Conservation (phyloP, 2,329 filamentous ascomycete genomes). For the Penicillium sp. region DNA sequence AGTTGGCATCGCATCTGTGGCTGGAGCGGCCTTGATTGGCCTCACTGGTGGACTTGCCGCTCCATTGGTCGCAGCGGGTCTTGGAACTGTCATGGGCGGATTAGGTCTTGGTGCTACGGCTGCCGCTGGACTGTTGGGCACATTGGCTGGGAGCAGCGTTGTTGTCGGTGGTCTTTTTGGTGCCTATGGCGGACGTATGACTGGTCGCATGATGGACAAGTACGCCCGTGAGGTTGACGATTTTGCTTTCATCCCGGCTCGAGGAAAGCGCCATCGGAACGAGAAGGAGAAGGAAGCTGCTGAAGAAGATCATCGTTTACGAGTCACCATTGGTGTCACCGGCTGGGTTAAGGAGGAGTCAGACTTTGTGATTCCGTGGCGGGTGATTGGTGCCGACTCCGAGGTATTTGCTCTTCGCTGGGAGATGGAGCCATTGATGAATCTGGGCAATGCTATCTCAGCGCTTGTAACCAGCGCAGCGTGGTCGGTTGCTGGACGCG, state of each 20-base stretch:
- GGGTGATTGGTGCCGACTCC: conserved; percentile 66
- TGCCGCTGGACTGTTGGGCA: conserved; percentile 75
- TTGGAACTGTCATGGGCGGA: conserved; percentile 77
- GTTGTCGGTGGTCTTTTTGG: conserved; percentile 85
- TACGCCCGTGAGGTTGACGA: conserved; percentile 84
- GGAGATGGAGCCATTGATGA: conserved; percentile 75
- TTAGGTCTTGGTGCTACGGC: conserved; percentile 71
- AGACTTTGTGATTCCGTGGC: conserved; percentile 76
- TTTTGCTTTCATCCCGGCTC: conserved; percentile 79
- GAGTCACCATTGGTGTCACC: conserved; percentile 77
- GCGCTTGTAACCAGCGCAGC: conserved; percentile 75
- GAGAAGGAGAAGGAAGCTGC: conserved; percentile 42
- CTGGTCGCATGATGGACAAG: conserved; percentile 81
- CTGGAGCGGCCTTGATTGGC: conserved; percentile 82
- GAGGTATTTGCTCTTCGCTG: conserved; percentile 83
- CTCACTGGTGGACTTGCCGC: conserved; percentile 77
- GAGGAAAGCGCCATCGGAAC: conserved; percentile 49
- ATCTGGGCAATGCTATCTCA: conserved; percentile 74
- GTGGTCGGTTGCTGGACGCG: conserved; percentile 70
- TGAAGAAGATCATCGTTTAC: conserved; percentile 63
- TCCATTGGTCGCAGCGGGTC: conserved; percentile 71
- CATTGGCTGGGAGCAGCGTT: conserved; percentile 74
- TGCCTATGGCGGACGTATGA: conserved; percentile 82
- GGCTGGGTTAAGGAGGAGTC: conserved; percentile 75
- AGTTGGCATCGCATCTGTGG: conserved; percentile 82